Evolutionary conservation across 2,329 filamentous ascomycete species (phyloP), one percentile per base, ranked within the genome.

Genomic region (Basipetospora chlamydospora): DNA sequence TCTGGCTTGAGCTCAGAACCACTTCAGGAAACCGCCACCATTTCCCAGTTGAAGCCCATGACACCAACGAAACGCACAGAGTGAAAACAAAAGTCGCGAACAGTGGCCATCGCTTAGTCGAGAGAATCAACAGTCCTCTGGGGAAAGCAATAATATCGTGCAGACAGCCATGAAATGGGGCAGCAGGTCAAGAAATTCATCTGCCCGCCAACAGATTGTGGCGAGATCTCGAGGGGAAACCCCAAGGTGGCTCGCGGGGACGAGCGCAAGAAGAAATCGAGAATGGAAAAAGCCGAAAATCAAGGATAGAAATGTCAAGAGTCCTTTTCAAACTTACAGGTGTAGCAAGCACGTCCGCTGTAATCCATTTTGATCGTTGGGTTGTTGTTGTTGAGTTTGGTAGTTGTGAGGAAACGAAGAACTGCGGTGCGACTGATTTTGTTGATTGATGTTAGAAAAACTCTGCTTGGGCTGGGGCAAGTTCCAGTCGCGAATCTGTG

Each of bases 321-420:
- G n/a, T 23, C 23, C 22, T 15, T 15, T n/a, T 25, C 18, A 21
- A 37, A 60, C 63, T 63, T 49, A 66, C 63, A 66, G 47, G 60
- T 64, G 53, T 68, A 70, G 58, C 66, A 70, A 44, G 62, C 59
- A 49, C 65, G 63, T 44, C 57, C 59, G 39, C 43, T 43, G 37
- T 47, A 62, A 39, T 67, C 63, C 64, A 68, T 68, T 49, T 47
- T 54, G 6, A 23, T 23, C 22, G 22, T 23, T 23, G 26, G 26
- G 28, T 31, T 18, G 42, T 23, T 23, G 22, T 23, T 23, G 22
- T 23, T 6, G 11, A 6, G 22, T 23, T 23, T 23, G 6, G 32
- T 16, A 20, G n/a, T 21, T 17, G 18, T 33, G 30, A 11, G 12
- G 30, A 33, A 11, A 23, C 22, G 22, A 23, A 23, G 11, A 23